Evolutionary conservation across 2,329 filamentous ascomycete species (phyloP), one percentile per base, ranked within the genome.

Genomic region (Clonostachys sp.): DNA sequence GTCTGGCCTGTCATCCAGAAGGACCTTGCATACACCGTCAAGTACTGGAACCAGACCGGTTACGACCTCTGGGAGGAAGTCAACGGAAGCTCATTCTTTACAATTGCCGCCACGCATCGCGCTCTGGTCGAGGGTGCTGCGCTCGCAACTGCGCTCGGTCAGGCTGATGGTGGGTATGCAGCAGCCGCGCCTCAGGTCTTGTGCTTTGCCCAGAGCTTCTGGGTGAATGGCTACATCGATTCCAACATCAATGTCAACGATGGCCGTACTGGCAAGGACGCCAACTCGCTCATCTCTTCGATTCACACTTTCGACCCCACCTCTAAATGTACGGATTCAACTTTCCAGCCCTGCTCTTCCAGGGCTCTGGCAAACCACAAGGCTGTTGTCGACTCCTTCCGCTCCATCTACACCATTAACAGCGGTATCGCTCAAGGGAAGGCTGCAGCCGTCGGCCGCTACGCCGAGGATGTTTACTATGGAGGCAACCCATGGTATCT

Each of bases 51-150:
- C 59, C 64, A 73, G 52, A 79, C 77, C 0, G 78, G 78, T 6
- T 94, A 83, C 57, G 89, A 95, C 62, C 75, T 95, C 4, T 94
- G 89, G 89, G 89, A 94, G 62, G 89, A 94, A 62, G 80, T 91
- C 13, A 71, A 74, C 20, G 86, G 87, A 39, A 84, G 80, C 18
- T 91, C 87, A 1, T 94, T 91, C 72, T 95, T 92, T 66, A 94
- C 89, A 2, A 69, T 83, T 34, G 80, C 82, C 4, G 77, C 78
- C 39, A 81, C 87, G 50, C 83, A 92, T 61, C 53, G 45, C 69
- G 76, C 81, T n/a, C 70, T 85, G 13, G 70, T 83, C 7, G 82
- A 88, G 65, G 89, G 89, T 6, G 80, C 74, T 47, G 71, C 74
- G 4, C 74, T 94, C 14, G 87, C 89, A 5, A 64, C 66, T n/a